Evolutionary conservation across 2,329 filamentous ascomycete genomes (phyloP).

Genomic region (Stagonosporopsis chrysanthemi): DNA sequence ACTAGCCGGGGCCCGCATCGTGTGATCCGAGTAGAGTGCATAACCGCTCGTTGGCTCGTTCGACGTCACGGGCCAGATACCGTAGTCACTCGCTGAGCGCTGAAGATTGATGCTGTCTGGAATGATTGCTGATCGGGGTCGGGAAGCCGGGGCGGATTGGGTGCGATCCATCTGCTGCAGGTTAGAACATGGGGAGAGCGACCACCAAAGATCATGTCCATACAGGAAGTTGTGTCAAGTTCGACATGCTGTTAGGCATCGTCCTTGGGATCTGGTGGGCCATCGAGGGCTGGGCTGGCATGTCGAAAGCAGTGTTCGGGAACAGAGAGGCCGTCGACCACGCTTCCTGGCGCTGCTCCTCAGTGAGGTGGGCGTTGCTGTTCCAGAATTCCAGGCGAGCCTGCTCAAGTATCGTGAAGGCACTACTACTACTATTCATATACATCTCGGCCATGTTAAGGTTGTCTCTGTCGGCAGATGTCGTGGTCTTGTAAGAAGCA

Average conservation of each 20-base stretch:
- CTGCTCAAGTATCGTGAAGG: constrained; percentile 44
- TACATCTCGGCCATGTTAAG: constrained; percentile 37
- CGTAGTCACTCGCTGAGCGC: constrained; percentile 33
- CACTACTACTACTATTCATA: constrained; percentile 30
- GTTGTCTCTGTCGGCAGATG: constrained; percentile 11
- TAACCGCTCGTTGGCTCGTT: constrained; percentile 41
- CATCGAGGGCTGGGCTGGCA: constrained; percentile 28
- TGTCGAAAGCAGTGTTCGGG: constrained; percentile 27
- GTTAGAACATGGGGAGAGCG: constrained; percentile 40
- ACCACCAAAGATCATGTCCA: constrained; percentile 40
- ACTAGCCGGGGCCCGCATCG: constrained; percentile 28
- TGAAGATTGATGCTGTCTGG: constrained; percentile 26
- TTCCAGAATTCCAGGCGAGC: constrained; percentile 48
- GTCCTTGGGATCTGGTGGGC: constrained; percentile 45
- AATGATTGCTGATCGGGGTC: constrained; percentile 37
- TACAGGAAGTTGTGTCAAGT: constrained; percentile 42
- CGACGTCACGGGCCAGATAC: constrained; percentile 33
- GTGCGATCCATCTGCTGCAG: constrained; percentile 43
- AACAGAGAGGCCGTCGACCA: constrained; percentile 37
- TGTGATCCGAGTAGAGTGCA: constrained; percentile 39
- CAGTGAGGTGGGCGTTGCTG: constrained; percentile 42
- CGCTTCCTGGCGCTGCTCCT: constrained; percentile 45
- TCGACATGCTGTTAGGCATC: constrained; percentile 38
- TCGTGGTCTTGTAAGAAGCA: constrained; percentile 24
- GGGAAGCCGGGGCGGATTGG: constrained; percentile 41